These are phyloP conservation scores for Yamadazyma kanchanaburiensis DNA, from an alignment of 1,139 yeast genomes.

Conservation along the genomic window DNA sequence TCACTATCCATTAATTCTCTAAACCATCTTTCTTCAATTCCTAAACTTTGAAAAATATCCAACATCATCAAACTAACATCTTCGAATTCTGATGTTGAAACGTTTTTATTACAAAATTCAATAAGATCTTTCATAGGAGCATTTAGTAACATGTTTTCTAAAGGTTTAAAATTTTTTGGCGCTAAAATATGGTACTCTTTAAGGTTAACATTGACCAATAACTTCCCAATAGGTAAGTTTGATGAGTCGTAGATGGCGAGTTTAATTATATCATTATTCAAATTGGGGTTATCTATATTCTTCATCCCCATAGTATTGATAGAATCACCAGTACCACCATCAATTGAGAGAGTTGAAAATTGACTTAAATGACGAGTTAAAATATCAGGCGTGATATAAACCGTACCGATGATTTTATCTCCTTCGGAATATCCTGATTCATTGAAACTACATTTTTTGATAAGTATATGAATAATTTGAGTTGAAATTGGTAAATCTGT, in stretches of 20 bases:
- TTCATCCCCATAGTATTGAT: conserved; percentile 21
- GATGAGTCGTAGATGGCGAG: conserved; percentile 39
- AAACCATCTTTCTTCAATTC: conserved; percentile 67
- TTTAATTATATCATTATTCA: conserved; percentile 37
- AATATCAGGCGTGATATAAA: conserved; percentile 54
- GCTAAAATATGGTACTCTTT: conserved; percentile 61
- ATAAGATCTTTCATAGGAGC: conserved; percentile 51
- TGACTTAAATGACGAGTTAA: conserved; percentile 35
- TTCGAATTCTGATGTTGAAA: conserved; percentile 49
- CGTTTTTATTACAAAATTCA: conserved; percentile 40
- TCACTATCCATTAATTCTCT: conserved; percentile 65
- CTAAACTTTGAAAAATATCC: conserved; percentile 64
- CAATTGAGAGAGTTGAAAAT: conserved; percentile 38
- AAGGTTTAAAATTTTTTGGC: conserved; percentile 51
- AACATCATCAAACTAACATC: conserved; percentile 51
- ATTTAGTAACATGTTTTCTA: conserved; percentile 57
- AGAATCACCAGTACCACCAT: conserved; percentile 22
- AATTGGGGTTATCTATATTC: conserved; percentile 6
- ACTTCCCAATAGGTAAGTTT: conserved; percentile 52
- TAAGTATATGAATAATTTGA: conserved; percentile 48
- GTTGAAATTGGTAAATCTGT: conserved; percentile 57
- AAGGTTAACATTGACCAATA: conserved; percentile 53
- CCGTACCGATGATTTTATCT: conserved; percentile 51
- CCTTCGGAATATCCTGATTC: conserved; percentile 20
- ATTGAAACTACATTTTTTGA: conserved; percentile 34